Evolutionary conservation across 2,329 filamentous ascomycete genomes (phyloP).

Genomic region (Aspergillus sp.): DNA sequence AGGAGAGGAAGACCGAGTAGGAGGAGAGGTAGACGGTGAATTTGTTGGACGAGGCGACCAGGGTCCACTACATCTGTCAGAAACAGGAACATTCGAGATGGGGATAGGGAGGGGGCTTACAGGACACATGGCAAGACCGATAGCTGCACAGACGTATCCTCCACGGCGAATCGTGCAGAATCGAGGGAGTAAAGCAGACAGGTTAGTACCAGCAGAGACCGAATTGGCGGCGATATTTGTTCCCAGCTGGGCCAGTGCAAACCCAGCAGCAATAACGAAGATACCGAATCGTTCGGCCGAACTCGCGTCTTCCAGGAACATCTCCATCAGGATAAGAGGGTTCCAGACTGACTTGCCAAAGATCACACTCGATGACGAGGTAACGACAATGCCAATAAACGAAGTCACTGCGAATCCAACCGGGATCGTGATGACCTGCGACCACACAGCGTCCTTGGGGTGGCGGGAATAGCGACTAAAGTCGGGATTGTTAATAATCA

Average conservation of each 20-base stretch:
- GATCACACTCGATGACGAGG: slow-evolving; percentile 11
- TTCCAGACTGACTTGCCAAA: slow-evolving; percentile 14
- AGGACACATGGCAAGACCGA: too few species aligned
- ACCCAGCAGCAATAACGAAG: slow-evolving; percentile 12
- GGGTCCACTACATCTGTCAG: too few species aligned
- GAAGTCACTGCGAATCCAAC: slow-evolving; percentile 12
- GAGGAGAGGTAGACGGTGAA: too few species aligned
- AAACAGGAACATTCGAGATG: too few species aligned
- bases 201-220: slow-evolving; percentile 11
- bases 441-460: slow-evolving; percentile 8
- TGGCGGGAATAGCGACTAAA: slow-evolving; percentile 13
- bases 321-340: slow-evolving; percentile 8
- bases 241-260: slow-evolving; percentile 9
- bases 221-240: slow-evolving; percentile 14
- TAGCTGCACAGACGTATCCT: slow-evolving; percentile 8
- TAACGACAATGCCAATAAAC: slow-evolving; percentile 13
- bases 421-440: slow-evolving; percentile 8
- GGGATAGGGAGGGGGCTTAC: too few species aligned
- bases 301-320: slow-evolving; percentile 3
- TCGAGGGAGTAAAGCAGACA: slow-evolving; percentile 3
- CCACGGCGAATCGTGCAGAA: slow-evolving; percentile 8
- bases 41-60: too few species aligned
- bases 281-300: slow-evolving; percentile 15
- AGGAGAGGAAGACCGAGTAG: too few species aligned
- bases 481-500: slow-evolving; percentile 9